Conservation (phyloP, 2,329 filamentous ascomycete genomes). For the Fonsecaea monophora region DNA sequence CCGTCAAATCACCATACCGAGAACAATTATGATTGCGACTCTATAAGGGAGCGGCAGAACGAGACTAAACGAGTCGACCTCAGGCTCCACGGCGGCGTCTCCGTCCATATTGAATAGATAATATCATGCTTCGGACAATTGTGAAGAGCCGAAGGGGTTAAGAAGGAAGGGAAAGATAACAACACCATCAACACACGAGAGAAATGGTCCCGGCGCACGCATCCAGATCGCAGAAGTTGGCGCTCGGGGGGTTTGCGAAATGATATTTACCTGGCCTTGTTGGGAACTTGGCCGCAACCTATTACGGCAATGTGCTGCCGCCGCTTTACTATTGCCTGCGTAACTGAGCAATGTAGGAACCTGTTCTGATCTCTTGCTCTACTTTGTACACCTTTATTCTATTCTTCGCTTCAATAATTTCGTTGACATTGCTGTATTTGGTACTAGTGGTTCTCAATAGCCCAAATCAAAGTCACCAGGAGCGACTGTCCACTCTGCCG, state of each 20-base stretch:
- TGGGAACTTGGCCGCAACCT: neutral
- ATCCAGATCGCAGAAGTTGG: neutral
- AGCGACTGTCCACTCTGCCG: neutral
- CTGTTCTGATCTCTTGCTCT: no score
- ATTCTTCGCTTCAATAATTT: neutral
- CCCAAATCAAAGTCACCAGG: neutral
- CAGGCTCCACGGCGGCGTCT: slow-evolving; percentile 41
- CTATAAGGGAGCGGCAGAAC: slow-evolving; percentile 88
- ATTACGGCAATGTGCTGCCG: neutral
- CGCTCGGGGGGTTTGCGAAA: neutral
- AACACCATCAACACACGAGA: neutral
- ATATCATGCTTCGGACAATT: slow-evolving; percentile 31
- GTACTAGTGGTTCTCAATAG: neutral
- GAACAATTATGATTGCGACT: slow-evolving; percentile 81
- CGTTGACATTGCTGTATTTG: neutral
- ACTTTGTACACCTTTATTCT: no score
- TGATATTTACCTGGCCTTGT: neutral
- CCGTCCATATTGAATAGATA: slow-evolving; percentile 36
- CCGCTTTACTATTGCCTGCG: neutral
- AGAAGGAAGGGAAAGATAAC: neutral
- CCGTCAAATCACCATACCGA: slow-evolving; percentile 65
- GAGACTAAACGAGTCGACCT: slow-evolving; percentile 82
- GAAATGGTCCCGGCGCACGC: neutral
- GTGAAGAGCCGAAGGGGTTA: neutral
- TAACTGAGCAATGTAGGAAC: neutral